Evolutionary conservation across 2,329 filamentous ascomycete genomes (phyloP), one percentile per base, ranked within the genome.

Genomic region (Fusarium brevicatenulatum): DNA sequence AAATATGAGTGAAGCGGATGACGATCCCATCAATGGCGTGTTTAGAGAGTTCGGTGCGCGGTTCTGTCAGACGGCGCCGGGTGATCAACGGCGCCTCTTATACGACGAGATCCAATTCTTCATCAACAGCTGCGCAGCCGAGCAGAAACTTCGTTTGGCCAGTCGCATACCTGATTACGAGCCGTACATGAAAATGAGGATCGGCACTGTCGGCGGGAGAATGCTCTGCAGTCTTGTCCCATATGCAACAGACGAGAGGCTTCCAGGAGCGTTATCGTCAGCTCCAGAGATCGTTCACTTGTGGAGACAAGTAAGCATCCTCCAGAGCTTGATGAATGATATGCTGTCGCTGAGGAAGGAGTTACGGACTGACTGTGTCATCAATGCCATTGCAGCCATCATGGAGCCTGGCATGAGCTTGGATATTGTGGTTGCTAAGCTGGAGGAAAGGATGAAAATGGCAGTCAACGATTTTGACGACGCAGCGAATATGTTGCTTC

Each of bases 291-390:
- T 66, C 1, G 23, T 57, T 18, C 61, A 56, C 9, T 50, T 82
- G 11, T 74, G 71, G 73, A 68, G 43, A n/a, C 78, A 81, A 65
- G 73, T 73, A 2, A 76, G 69, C 42, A 53, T 78, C 9, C 40
- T 78, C 8, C 61, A 79, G 10, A 69, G 73, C 54, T 49, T 81
- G n/a, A 23, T 78, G n/a, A 81, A 81, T 39, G 80, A 81, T 28
- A 39, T 78, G 7, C 54, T 81, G 12, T 82, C 80, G 2, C 52
- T 82, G 34, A 81, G 79, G 56, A 82, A 82, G 68, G 80, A 81
- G 56, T 60, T 82, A 42, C 28, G 54, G 21, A 70, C 72, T 6
- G 72, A 55, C 21, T 78, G 80, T 56, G 70, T 76, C 30, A 74
- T 81, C 59, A 81, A 80, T 40, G 79, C 76, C 30, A 72, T 82